Evolutionary conservation across 2,329 filamentous ascomycete genomes (phyloP).

Genomic region (Endocalyx cinctus): DNA sequence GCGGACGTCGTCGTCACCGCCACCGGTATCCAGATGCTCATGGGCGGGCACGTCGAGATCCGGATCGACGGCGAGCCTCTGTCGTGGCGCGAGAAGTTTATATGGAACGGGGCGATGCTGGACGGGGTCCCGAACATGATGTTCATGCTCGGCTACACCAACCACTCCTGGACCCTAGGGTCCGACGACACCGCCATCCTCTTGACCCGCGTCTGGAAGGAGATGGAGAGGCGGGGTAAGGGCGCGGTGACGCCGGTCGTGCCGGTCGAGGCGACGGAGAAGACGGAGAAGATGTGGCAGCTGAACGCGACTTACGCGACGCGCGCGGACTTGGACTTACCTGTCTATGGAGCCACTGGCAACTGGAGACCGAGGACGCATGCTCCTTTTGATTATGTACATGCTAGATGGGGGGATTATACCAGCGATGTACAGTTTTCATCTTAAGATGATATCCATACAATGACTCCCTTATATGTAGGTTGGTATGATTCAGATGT

Average conservation of each 20-base stretch:
- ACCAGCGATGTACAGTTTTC: neutral
- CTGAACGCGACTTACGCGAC: neutral
- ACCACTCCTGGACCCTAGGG: slow-evolving; percentile 58
- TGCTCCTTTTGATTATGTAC: neutral
- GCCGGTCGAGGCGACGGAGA: neutral
- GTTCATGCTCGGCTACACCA: slow-evolving; percentile 56
- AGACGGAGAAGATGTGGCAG: neutral
- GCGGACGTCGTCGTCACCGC: slow-evolving; percentile 62
- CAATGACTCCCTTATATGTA: no score
- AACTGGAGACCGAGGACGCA: neutral
- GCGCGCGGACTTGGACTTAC: neutral
- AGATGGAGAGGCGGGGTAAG: slow-evolving; percentile 36
- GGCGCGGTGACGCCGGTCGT: neutral
- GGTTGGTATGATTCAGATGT: no score
- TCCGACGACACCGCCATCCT: slow-evolving; percentile 49
- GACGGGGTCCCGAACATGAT: slow-evolving; percentile 56
- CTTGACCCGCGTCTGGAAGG: slow-evolving; percentile 44
- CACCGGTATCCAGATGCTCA: slow-evolving; percentile 54
- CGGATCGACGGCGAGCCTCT: slow-evolving; percentile 44
- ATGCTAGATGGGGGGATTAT: neutral
- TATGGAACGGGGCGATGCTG: slow-evolving; percentile 60
- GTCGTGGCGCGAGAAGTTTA: slow-evolving; percentile 32
- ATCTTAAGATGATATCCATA: no score
- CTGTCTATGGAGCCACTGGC: neutral
- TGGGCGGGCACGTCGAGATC: slow-evolving; percentile 48